Percentiles rank a stretch among this genome's conserved stretches.
Evolutionary conservation across 78 protist species (phyloP).

Genomic region (Tieghemostelium lacteum): DNA sequence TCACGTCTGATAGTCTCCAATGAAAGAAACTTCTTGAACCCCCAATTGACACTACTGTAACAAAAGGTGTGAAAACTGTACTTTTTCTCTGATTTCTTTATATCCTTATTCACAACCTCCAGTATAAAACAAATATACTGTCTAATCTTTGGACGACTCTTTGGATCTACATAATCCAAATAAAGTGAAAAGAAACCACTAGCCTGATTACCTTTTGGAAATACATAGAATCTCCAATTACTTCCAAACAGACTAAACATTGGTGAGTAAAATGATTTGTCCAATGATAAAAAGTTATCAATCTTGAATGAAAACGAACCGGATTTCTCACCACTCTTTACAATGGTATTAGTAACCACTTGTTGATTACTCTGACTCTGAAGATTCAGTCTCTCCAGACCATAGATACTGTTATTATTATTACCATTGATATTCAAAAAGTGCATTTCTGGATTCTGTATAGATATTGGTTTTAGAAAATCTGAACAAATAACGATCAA

Average conservation of each 20-base stretch:
- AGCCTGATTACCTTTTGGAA: constrained; percentile 68
- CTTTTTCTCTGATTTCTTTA: constrained; percentile 68
- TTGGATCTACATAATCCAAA: constrained; percentile 73
- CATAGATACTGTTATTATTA: neutral
- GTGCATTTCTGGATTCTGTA: constrained; percentile 1
- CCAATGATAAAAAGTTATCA: constrained; percentile 39
- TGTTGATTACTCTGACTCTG: neutral
- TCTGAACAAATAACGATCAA: constrained; percentile 53
- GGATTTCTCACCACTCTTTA: constrained; percentile 23
- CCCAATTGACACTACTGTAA: constrained; percentile 78
- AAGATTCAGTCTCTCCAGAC: no score
- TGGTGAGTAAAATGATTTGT: constrained; percentile 69
- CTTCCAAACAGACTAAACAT: constrained; percentile 28
- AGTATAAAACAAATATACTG: constrained; percentile 72
- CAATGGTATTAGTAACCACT: neutral
- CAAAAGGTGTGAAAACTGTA: constrained; percentile 74
- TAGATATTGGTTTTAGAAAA: constrained; percentile 69
- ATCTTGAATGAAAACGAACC: constrained; percentile 37
- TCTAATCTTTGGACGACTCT: constrained; percentile 60
- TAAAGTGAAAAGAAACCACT: constrained; percentile 59
- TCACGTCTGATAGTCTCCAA: constrained; percentile 31
- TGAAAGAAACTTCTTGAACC: constrained; percentile 67
- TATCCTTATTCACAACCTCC: constrained; percentile 69
- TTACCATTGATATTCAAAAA: constrained; percentile 6
- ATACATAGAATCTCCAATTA: constrained; percentile 72